phyloP scores from a whole-genome alignment of 768 basidiomycete genomes.

The Leucosporidium yakuticum region DNA sequence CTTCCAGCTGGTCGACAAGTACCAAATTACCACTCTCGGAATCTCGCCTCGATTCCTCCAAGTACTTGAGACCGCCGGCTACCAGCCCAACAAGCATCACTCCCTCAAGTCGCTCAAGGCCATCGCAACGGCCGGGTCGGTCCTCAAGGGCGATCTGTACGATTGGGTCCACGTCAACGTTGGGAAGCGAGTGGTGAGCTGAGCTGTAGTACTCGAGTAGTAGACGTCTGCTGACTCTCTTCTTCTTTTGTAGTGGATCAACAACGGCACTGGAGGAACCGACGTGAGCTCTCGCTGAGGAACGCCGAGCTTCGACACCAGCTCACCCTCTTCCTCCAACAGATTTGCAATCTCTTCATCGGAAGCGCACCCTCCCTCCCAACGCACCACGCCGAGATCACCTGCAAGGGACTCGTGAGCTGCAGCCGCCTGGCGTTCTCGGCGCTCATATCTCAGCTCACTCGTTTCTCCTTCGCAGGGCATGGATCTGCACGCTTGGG shows the following conservation, averaged over 20 bases:
- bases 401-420: slow-evolving; percentile 1
- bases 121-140: slow-evolving; percentile 75
- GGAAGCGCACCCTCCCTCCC: slow-evolving; percentile 22
- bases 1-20: slow-evolving; percentile 63
- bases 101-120: slow-evolving; percentile 57
- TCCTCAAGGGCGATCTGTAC: slow-evolving; percentile 62
- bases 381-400: slow-evolving; percentile 37
- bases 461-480: slow-evolving; percentile 28
- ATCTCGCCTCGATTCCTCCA: slow-evolving; percentile 77
- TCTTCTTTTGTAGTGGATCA: slow-evolving; percentile 16
- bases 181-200: slow-evolving; percentile 2
- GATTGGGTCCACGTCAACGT: slow-evolving; percentile 48
- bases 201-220: no score
- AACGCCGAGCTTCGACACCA: not conserved
- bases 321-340: not conserved
- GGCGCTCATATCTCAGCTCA: no score
- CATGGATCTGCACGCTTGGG: slow-evolving; percentile 35
- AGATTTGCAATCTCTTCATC: slow-evolving; percentile 37
- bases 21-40: slow-evolving; percentile 71
- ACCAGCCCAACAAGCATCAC: slow-evolving; percentile 62
- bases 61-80: slow-evolving; percentile 53
- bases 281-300: slow-evolving; percentile 7
- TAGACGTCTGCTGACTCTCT: no score
- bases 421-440: no score
- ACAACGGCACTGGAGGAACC: slow-evolving; percentile 38